Conservation (phyloP, 345 rosid genomes). For the Hibiscus mutabilis region DNA sequence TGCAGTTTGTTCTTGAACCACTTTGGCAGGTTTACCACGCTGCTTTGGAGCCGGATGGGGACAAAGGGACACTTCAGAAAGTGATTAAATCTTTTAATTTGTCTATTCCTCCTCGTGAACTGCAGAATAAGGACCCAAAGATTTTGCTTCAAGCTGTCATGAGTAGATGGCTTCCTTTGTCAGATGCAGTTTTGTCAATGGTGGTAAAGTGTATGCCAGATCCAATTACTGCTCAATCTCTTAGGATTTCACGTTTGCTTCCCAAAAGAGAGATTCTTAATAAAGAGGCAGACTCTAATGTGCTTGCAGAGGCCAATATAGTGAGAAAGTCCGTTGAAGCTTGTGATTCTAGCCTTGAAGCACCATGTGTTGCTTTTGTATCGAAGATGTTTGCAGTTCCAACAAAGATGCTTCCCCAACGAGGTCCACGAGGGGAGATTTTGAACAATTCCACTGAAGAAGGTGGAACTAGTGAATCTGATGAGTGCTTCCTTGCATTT, state of each 20-base stretch:
- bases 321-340: constrained; percentile 71
- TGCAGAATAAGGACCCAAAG: constrained; percentile 83
- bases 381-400: constrained; percentile 95
- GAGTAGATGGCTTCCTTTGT: constrained; percentile 93
- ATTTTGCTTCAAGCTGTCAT: constrained; percentile 68
- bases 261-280: constrained; percentile 56
- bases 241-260: constrained; percentile 61
- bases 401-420: constrained; percentile 65
- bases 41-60: constrained; percentile 63
- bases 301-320: constrained; percentile 55
- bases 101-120: constrained; percentile 69
- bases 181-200: constrained; percentile 81
- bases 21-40: constrained; percentile 84
- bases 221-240: constrained; percentile 66
- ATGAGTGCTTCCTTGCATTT: constrained; percentile 95
- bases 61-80: constrained; percentile 51
- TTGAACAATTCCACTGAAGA: constrained; percentile 44
- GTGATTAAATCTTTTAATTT: constrained; percentile 67
- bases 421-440: constrained; percentile 62
- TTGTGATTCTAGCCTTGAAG: constrained; percentile 57
- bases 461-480: constrained; percentile 48
- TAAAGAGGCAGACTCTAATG: constrained; percentile 32
- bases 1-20: constrained; percentile 94
- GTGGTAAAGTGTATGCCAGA: constrained; percentile 77
- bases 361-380: constrained; percentile 78